These are phyloP conservation scores for Nemania serpens DNA, from an alignment of 2,329 filamentous ascomycete species.

Conservation along the genomic window DNA sequence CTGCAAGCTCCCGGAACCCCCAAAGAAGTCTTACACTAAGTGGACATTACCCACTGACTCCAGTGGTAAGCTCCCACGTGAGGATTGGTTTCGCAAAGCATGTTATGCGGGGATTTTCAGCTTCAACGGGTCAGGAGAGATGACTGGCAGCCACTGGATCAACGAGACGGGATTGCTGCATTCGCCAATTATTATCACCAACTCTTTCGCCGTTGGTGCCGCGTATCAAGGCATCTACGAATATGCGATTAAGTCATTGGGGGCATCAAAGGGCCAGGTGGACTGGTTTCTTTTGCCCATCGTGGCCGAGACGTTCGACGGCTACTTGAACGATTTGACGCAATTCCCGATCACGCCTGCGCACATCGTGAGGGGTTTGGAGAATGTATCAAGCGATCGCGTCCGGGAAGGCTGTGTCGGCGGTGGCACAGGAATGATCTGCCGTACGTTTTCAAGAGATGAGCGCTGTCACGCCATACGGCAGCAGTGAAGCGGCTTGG, in stretches of 20 bases:
- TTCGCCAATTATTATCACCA: conserved; percentile 65
- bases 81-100: conserved; percentile 50
- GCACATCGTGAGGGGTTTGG: conserved; percentile 60
- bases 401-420: conserved; percentile 67
- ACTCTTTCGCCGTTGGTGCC: conserved; percentile 60
- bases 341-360: conserved; percentile 59
- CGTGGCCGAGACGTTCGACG: conserved; percentile 67
- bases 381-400: conserved; percentile 52
- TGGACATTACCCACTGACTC: no score
- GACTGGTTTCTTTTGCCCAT: conserved; percentile 62
- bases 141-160: conserved; percentile 66
- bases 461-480: neutral
- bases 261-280: conserved; percentile 48
- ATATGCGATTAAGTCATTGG: conserved; percentile 54
- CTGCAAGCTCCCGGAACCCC: no score
- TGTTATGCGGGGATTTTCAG: conserved; percentile 59
- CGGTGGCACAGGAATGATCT: conserved; percentile 62
- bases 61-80: no score
- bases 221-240: conserved; percentile 64
- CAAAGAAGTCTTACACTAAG: no score
- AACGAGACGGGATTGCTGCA: conserved; percentile 64
- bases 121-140: conserved; percentile 68
- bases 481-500: neutral
- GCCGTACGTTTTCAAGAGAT: conserved; percentile 30
- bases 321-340: conserved; percentile 61